Base-by-base conservation (phyloP, 208 protist genomes). In the Acanthamoeba polyphaga region DNA sequence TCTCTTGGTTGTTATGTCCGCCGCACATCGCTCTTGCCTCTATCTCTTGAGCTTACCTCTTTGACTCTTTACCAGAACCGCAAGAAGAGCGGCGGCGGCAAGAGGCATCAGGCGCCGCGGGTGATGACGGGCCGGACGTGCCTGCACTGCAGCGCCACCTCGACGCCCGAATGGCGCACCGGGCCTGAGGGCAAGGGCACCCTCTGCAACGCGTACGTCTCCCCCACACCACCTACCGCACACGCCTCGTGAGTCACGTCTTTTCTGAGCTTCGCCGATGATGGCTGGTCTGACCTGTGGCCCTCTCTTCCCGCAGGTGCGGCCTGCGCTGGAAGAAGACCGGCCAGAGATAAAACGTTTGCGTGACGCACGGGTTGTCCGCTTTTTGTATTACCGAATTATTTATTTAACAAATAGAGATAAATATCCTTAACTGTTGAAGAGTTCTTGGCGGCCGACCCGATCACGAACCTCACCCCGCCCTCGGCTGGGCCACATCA, bases 161-260 rank as follows among this genome's bases (percentile, higher is more conserved):
- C 38, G 46, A 85, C 78, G 8, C 78, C 78, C 22, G 78, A 85
- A 58, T 85, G 78, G 78, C 38, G 78, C 22, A 60, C 78, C 1
- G 78, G 78, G 0, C 78, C 78, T 1, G 22, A 29, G 38, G 78
- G 78, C 49, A 85, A 58, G 17, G 78, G 78, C 78, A 85, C 78
- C 24, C 78, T 85, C n/a, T 85, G 78, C 78, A 85, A 85, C 32
- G 78, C 78, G 78, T 85, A 53, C 78, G 49, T 51, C 1, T 51
- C 12, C 0, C 49, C 49, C 0, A 6, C 46, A 0, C 46, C 46
- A 27, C 58, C 13, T 24, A 8, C 17, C 17, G 8, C 13, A 64
- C 13, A 64, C 13, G 1, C 6, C 22, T 64, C 9, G 46, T 12
- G 38, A 7, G 38, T 43, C 38, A 5, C 3, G 22, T 64, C 22